A percentile compares a stretch with the other conserved stretches of the same genome.
These are phyloP conservation scores for Linnemannia hyalina DNA, from an alignment of 192 early-diverging fungal species.

Conservation along the genomic window DNA sequence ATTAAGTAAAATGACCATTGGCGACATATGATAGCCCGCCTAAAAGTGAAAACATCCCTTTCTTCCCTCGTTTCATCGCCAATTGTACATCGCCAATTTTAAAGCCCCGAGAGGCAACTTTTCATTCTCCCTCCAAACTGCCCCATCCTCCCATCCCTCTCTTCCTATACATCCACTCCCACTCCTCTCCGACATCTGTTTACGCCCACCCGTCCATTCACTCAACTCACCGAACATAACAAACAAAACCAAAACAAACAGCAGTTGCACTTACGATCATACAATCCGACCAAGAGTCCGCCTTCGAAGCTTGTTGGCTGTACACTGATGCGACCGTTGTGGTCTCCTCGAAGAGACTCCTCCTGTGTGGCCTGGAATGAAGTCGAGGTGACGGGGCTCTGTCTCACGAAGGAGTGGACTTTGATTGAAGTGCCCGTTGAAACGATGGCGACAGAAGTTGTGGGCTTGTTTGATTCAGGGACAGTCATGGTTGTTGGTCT, in stretches of 20 bases:
- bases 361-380: constrained; percentile 43
- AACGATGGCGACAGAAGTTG: constrained; percentile 13
- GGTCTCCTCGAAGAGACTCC: constrained; percentile 25
- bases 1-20: no score
- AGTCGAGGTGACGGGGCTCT: constrained; percentile 19
- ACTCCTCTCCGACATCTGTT: background rate
- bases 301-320: constrained; percentile 54
- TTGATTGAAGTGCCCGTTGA: constrained; percentile 24
- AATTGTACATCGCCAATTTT: no score
- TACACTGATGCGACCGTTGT: constrained; percentile 46
- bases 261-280: constrained; percentile 43
- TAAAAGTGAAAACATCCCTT: no score
- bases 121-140: no score
- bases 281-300: constrained; percentile 47
- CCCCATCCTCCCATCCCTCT: background rate
- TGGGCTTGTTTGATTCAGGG: constrained; percentile 29
- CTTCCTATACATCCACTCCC: background rate
- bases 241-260: background rate
- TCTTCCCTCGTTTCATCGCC: no score
- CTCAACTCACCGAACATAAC: background rate
- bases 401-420: constrained; percentile 46
- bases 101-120: no score
- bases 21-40: no score
- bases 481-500: constrained; percentile 27
- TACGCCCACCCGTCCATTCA: background rate